Evolutionary conservation across 805 yeast species (phyloP).

Genomic region (Saturnispora zaruensis): DNA sequence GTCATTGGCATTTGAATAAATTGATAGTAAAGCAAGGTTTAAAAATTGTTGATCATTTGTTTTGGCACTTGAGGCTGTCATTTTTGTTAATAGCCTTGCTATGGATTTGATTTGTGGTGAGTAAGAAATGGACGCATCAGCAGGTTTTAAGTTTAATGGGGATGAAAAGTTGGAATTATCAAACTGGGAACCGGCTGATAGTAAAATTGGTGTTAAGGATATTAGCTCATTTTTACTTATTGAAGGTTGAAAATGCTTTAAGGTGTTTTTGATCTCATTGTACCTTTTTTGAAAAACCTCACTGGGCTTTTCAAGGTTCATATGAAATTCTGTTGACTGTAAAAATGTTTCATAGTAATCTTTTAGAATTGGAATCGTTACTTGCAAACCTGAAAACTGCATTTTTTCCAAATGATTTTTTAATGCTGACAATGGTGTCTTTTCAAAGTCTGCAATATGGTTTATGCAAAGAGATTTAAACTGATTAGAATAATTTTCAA

Average conservation of each 20-base stretch:
- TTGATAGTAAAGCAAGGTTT: slow-evolving; percentile 13
- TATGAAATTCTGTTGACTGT: slow-evolving; percentile 26
- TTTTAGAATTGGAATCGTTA: slow-evolving; percentile 18
- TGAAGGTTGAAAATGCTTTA: slow-evolving; percentile 19
- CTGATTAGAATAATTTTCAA: slow-evolving; percentile 15
- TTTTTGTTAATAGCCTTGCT: slow-evolving; percentile 1
- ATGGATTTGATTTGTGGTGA: slow-evolving; percentile 8
- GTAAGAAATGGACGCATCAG: slow-evolving; percentile 3
- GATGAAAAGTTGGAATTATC: slow-evolving; percentile 19
- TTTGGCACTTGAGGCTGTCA: not conserved
- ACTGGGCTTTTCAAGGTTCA: slow-evolving; percentile 1
- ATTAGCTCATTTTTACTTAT: slow-evolving; percentile 15
- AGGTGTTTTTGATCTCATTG: slow-evolving; percentile 11
- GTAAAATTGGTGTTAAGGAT: slow-evolving; percentile 20
- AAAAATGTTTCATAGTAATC: slow-evolving; percentile 17
- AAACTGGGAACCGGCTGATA: slow-evolving; percentile 24
- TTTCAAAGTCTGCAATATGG: slow-evolving; percentile 18
- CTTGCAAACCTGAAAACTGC: slow-evolving; percentile 23
- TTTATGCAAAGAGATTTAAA: slow-evolving; percentile 14
- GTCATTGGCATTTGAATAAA: slow-evolving; percentile 15
- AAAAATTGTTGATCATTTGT: slow-evolving; percentile 7
- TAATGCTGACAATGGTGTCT: slow-evolving; percentile 16
- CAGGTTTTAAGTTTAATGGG: slow-evolving; percentile 9
- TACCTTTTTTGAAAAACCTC: slow-evolving; percentile 20
- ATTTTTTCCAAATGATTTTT: slow-evolving; percentile 22